A percentile compares a stretch with the other conserved stretches of the same genome.
These are phyloP conservation scores for Fomitopsis betulina DNA, from an alignment of 1,284 basidiomycete genomes.

Conservation along the genomic window DNA sequence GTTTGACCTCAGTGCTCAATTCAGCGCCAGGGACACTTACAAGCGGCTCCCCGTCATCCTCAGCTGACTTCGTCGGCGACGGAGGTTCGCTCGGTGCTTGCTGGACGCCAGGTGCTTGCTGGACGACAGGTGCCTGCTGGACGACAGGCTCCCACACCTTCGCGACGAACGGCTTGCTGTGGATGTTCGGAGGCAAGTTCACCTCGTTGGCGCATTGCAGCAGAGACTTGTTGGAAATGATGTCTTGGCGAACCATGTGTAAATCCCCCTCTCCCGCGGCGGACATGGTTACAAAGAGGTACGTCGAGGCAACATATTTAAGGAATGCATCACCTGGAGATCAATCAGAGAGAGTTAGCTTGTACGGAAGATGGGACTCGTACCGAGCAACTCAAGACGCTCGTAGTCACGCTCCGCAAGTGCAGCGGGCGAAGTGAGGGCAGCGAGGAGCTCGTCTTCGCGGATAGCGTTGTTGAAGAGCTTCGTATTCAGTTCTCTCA, in stretches of 20 bases:
- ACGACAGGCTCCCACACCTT: slow-evolving; percentile 51
- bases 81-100: neutral
- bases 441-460: slow-evolving; percentile 56
- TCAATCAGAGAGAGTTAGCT: neutral
- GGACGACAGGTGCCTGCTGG: neutral
- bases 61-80: neutral
- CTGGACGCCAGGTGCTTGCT: neutral
- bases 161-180: slow-evolving; percentile 62
- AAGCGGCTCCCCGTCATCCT: neutral
- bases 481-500: slow-evolving; percentile 71
- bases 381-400: slow-evolving; percentile 76
- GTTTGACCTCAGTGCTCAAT: neutral
- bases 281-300: slow-evolving; percentile 67
- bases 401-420: slow-evolving; percentile 72
- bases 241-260: slow-evolving; percentile 56
- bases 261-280: slow-evolving; percentile 56
- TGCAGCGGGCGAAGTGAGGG: slow-evolving; percentile 64
- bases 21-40: neutral
- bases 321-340: slow-evolving; percentile 71
- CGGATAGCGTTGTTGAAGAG: slow-evolving; percentile 58
- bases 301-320: slow-evolving; percentile 71
- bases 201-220: slow-evolving; percentile 48
- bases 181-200: slow-evolving; percentile 65
- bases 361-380: slow-evolving; percentile 2
- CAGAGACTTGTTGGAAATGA: slow-evolving; percentile 71